Conservation (phyloP, 495 filamentous ascomycete species). For the Neurospora cerealis region DNA sequence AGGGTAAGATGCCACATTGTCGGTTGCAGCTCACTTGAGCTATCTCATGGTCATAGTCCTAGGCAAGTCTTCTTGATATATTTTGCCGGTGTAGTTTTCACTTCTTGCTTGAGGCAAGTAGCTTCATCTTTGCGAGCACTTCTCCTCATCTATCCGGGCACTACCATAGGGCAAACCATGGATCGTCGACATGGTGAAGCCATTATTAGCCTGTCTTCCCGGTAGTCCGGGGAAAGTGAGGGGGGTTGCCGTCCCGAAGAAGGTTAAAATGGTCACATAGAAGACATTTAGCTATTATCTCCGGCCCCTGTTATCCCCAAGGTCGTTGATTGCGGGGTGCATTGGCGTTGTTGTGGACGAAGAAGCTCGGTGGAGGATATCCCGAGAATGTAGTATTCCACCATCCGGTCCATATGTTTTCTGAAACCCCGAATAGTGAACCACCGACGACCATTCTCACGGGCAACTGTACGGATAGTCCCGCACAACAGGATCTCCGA, state of each 20-base stretch:
- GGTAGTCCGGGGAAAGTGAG: conserved; percentile 1
- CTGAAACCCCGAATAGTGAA: not conserved
- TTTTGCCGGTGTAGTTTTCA: not conserved
- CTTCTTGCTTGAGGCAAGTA: not conserved
- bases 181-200: not conserved
- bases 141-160: not conserved
- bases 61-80: not conserved
- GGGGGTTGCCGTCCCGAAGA: conserved; percentile 1
- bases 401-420: not conserved
- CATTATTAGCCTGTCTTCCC: not conserved
- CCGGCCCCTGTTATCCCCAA: not conserved
- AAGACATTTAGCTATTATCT: conserved; percentile 4
- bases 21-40: not conserved
- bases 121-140: not conserved
- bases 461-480: not conserved
- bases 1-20: conserved; percentile 1
- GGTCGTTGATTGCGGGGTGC: conserved; percentile 7
- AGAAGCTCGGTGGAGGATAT: conserved; percentile 7
- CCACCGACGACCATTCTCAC: too few species aligned
- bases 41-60: not conserved
- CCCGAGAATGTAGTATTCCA: not conserved
- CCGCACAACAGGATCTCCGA: not conserved
- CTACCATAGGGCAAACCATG: not conserved
- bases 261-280: not conserved
- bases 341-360: not conserved